Base-by-base conservation (phyloP, 2,329 filamentous ascomycete genomes). In the Alternaria longipes region DNA sequence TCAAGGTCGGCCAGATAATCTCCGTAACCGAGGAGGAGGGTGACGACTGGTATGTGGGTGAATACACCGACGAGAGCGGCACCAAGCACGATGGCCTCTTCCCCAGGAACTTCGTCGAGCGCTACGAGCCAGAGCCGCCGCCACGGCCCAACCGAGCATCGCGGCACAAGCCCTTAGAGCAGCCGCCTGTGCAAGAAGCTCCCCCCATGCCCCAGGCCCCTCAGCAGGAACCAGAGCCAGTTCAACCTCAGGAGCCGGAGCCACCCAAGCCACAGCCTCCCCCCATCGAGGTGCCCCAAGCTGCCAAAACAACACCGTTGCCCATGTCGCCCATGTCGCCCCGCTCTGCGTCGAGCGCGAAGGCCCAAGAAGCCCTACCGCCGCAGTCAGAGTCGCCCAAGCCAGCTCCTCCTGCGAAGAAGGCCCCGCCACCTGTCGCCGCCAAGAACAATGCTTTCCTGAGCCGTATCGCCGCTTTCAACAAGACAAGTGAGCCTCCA, bases 401-500 rank as follows among this genome's bases (percentile, higher is more conserved):
- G 68, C 56, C 68, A 9, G 75, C 81, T 49, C 70, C 72, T 52
- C 54, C 58, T 2, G 69, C 74, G 24, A 84, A 83, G 57, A 88
- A 87, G 61, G 84, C 89, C 22, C 90, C 91, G 40, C 90, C 92
- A 12, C 85, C 87, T 18, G 82, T 88, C 12, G 84, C 84, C 12
- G 92, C 93, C 70, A 97, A 97, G 78, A 92, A 93, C 28, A 91
- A 87, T 73, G 93, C 95, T 2, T 98, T 99, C 83, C 94, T 88
- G 75, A 95, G 98, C 80, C 91, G 95, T 64, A 97, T 99, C 76
- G 95, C 95, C 34, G 94, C 95, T 45, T 99, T 99, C 83, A 99
- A 99, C 80, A 95, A 94, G 77, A 84, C 92, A 45, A 88, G 91
- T 38, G 93, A 93, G 6, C 89, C 93, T 3, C 95, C 95, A 8